These are phyloP conservation scores for Evernia prunastri DNA, from an alignment of 495 filamentous ascomycete species.

Conservation along the genomic window DNA sequence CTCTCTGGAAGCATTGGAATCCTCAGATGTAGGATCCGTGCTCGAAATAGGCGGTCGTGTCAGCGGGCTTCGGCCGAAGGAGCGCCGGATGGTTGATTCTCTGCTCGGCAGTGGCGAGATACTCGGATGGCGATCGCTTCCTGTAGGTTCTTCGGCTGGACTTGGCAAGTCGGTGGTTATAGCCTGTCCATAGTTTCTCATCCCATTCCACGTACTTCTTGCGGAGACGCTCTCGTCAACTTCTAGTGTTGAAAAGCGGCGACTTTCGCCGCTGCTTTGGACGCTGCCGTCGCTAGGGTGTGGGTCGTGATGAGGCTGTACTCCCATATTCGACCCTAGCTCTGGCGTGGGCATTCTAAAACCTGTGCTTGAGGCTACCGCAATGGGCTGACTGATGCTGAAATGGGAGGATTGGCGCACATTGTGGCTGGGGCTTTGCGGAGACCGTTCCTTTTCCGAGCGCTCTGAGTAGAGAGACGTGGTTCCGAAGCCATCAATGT, in stretches of 20 bases:
- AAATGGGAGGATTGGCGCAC: background rate
- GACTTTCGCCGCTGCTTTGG: background rate
- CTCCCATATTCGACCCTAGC: background rate
- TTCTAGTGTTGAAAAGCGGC: background rate
- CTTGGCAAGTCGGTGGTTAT: background rate
- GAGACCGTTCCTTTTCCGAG: background rate
- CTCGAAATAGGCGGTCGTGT: background rate
- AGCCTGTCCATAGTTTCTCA: background rate
- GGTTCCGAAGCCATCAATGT: background rate
- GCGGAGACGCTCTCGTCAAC: background rate
- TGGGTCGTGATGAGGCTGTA: background rate
- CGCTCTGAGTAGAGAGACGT: background rate
- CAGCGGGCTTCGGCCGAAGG: background rate
- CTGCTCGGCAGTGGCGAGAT: slow-evolving; percentile 2
- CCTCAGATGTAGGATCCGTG: background rate
- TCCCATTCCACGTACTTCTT: background rate
- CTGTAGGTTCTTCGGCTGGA: background rate
- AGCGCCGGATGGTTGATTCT: slow-evolving; percentile 4
- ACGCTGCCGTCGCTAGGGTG: background rate
- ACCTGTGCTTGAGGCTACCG: slow-evolving; percentile 3
- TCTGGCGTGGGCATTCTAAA: background rate
- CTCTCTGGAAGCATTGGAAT: background rate
- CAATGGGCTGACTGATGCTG: background rate
- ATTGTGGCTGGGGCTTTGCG: background rate
- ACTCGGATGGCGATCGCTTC: background rate